phyloP scores from a whole-genome alignment of 371 early-diverging fungal genomes.

The Mortierella sp. region DNA sequence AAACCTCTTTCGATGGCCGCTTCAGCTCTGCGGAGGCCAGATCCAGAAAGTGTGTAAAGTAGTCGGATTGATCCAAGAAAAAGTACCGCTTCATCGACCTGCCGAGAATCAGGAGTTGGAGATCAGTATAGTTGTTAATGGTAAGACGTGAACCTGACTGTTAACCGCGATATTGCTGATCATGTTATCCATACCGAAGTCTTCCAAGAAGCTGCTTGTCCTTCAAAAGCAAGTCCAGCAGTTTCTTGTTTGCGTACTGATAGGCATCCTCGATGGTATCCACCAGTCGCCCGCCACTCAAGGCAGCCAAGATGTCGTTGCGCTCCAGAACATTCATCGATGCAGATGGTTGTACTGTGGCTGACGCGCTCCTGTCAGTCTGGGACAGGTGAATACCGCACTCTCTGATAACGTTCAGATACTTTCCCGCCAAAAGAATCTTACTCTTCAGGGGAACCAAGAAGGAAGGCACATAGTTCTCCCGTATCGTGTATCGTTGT shows the following conservation, averaged over 20 bases:
- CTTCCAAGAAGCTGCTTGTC: conserved; percentile 81
- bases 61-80: conserved; percentile 94
- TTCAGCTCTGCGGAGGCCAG: conserved; percentile 81
- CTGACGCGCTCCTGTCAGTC: not conserved
- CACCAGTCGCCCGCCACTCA: conserved; percentile 42
- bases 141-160: not conserved
- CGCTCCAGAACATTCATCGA: conserved; percentile 70
- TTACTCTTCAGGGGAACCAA: conserved; percentile 80
- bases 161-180: not conserved
- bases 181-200: conserved; percentile 64
- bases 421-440: conserved; percentile 93
- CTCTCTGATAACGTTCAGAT: conserved; percentile 91
- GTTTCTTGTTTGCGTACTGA: conserved; percentile 78
- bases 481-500: conserved; percentile 77
- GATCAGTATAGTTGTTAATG: not conserved
- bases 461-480: conserved; percentile 80
- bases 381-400: conserved; percentile 77
- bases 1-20: conserved; percentile 77
- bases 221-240: conserved; percentile 77
- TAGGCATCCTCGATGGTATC: conserved; percentile 84
- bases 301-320: conserved; percentile 60
- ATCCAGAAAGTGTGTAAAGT: conserved; percentile 93
- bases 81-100: conserved; percentile 94
- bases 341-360: conserved; percentile 61
- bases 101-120: not conserved